Evolutionary conservation across 2,329 filamentous ascomycete genomes (phyloP), one percentile per base, ranked within the genome.

Genomic region (Aurifilum marmelostoma): DNA sequence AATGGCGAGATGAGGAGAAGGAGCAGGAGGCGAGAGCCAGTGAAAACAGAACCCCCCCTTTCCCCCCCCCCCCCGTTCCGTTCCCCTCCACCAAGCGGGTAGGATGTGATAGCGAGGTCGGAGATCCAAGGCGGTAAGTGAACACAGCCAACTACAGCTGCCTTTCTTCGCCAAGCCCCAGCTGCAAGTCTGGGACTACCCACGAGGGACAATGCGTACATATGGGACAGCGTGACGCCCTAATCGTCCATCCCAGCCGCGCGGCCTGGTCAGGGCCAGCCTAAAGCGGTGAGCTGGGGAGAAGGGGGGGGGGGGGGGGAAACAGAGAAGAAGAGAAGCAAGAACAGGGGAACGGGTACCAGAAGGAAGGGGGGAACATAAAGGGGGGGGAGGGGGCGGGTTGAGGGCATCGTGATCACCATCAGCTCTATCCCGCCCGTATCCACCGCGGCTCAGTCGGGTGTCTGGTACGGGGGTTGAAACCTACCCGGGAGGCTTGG

Each of bases 351-450:
- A 47, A 21, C n/a, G 41, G 16, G 41, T 12, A n/a, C n/a, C n/a
- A n/a, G n/a, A 41, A 14, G 14, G 16, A 7, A 16, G 41, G n/a
- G n/a, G n/a, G n/a, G n/a, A n/a, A n/a, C n/a, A n/a, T n/a, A 21
- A 27, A 27, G 12, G 24, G 50, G n/a, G 3, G n/a, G 21, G n/a
- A 52, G 47, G n/a, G n/a, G 24, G 11, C 7, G 50, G 50, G 24
- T 54, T 54, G 50, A 54, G 50, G 50, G n/a, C 52, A 56, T 56
- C 52, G 52, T 56, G 52, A 29, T 29, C 27, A 56, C 24, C 52
- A 16, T n/a, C 43, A 27, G 50, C n/a, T 27, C 24, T 34, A 4
- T 29, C 52, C 24, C 27, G 11, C 50, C 50, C 52, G 50, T 27
- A n/a, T 47, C 50, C 24, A 27, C 52, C 14, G 14, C 52, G 52